Evolutionary conservation across 2,329 filamentous ascomycete genomes (phyloP), one percentile per base, ranked within the genome.

Genomic region (Elsinoe australis): DNA sequence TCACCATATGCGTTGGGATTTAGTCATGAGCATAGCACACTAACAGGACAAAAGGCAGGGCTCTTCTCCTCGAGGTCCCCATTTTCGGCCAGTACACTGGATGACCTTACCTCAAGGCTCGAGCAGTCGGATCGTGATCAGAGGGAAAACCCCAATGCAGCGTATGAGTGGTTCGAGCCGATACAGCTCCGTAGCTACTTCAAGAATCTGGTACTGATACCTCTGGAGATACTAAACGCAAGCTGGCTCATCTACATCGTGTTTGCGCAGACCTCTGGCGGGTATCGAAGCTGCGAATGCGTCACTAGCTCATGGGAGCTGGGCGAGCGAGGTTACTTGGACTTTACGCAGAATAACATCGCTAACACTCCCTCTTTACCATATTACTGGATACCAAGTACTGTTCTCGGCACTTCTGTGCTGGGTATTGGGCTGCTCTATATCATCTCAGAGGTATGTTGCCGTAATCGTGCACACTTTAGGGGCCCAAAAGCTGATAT

Each of bases 281-380:
- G 56, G 17, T 68, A 67, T 52, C 64, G 66, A 47, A 70, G 60
- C 2, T 72, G 69, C 55, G 50, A 61, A 12, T 72, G 70, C 54
- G 60, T 66, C 36, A 62, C 65, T 2, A 65, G 63, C 15, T 58
- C 50, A 4, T 70, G 67, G 64, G 62, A 54, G 1, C 31, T 46
- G 3, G 52, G 56, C 1, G 56, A 50, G 3, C 64, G 66, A n/a
- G 68, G 70, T 9, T 72, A 71, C 46, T 59, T 71, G 24, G 67
- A 71, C 39, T 62, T 67, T 32, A 58, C 58, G 29, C 58, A 58
- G 17, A 53, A 57, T 10, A 58, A 62, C 31, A 59, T 59, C 1
- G 62, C 63, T 4, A 64, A 62, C 24, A 57, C 52, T 12, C 33
- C 41, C 1, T 59, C 58, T 53, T 59, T 65, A 0, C 14, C 50